phyloP scores from a whole-genome alignment of 768 basidiomycete genomes.

The Pulveroboletus sp. region DNA sequence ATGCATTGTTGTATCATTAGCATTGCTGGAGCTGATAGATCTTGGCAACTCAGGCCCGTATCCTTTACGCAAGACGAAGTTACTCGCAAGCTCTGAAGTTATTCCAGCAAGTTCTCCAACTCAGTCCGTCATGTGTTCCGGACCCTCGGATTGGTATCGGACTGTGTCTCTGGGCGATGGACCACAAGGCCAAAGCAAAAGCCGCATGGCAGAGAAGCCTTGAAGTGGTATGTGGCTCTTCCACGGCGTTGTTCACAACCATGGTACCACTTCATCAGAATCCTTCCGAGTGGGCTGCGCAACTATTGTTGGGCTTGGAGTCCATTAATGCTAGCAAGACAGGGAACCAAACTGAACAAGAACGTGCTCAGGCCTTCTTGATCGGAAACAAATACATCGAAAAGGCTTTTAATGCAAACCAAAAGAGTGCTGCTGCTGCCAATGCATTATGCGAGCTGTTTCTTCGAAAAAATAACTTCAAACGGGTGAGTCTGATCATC shows the following conservation, averaged over 20 bases:
- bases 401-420: constrained; percentile 71
- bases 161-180: constrained; percentile 88
- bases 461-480: constrained; percentile 63
- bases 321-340: constrained; percentile 78
- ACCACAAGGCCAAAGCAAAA: constrained; percentile 77
- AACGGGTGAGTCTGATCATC: constrained; percentile 44
- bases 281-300: constrained; percentile 73
- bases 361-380: constrained; percentile 59
- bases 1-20: constrained; percentile 1
- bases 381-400: constrained; percentile 70
- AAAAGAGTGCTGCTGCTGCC: constrained; percentile 76
- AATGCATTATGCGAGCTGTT: constrained; percentile 82
- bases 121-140: constrained; percentile 77
- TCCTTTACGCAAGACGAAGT: constrained; percentile 76
- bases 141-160: constrained; percentile 97
- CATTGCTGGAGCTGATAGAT: constrained; percentile 1
- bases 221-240: constrained; percentile 65
- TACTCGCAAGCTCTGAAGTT: constrained; percentile 76
- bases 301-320: constrained; percentile 82
- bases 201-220: constrained; percentile 89
- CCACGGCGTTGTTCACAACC: not conserved
- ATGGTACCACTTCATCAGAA: constrained; percentile 45
- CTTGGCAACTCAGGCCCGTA: constrained; percentile 57
- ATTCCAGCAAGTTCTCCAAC: constrained; percentile 81
- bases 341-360: constrained; percentile 57